A percentile compares a stretch with the other conserved stretches of the same genome.
Conservation (phyloP, 768 basidiomycete genomes). For the Leccinum fibrillosum region DNA sequence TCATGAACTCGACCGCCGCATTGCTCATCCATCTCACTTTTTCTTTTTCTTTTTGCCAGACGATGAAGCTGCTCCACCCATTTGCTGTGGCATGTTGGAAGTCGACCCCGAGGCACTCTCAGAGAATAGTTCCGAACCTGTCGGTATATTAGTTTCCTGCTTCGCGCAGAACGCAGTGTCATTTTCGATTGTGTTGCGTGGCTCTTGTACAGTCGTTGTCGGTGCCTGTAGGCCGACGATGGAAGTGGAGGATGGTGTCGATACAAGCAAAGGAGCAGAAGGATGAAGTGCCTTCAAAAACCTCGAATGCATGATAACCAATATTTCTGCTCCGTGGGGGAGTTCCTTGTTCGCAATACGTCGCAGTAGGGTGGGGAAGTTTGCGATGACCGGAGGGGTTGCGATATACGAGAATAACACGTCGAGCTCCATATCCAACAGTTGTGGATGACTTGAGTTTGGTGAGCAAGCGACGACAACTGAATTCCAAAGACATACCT, state of each 20-base stretch:
- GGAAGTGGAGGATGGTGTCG: not conserved
- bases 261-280: not conserved
- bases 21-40: too few relatives aligned
- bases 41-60: too few relatives aligned
- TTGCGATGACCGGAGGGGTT: not conserved
- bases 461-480: not conserved
- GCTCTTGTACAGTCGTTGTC: too few relatives aligned
- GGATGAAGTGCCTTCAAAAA: slow-evolving; percentile 10
- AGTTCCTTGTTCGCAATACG: not conserved
- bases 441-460: slow-evolving; percentile 7
- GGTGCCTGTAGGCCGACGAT: too few relatives aligned
- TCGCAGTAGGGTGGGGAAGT: not conserved
- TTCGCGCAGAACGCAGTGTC: not conserved
- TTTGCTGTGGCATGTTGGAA: too few relatives aligned
- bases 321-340: slow-evolving; percentile 18
- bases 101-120: too few relatives aligned
- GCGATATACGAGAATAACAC: slow-evolving; percentile 10
- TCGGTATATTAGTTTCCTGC: not conserved
- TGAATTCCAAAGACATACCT: slow-evolving; percentile 6
- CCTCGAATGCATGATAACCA: slow-evolving; percentile 18
- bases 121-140: too few relatives aligned
- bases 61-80: too few relatives aligned
- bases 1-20: not conserved
- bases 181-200: too few relatives aligned
- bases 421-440: slow-evolving; percentile 26